These are phyloP conservation scores for Rhizomucor miehei DNA, from an alignment of 371 early-diverging fungal genomes.

Conservation along the genomic window DNA sequence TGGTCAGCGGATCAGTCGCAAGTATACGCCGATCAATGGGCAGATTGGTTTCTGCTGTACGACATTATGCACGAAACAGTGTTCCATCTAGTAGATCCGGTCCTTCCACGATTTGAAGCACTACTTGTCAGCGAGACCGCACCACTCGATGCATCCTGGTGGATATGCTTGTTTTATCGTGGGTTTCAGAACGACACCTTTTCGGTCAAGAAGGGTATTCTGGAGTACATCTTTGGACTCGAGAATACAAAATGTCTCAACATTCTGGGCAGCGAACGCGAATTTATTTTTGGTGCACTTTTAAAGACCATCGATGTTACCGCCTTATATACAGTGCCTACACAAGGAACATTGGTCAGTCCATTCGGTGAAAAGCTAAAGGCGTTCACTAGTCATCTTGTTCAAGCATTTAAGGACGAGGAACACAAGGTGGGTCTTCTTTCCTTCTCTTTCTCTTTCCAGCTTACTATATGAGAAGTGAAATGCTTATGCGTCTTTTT, in stretches of 20 bases:
- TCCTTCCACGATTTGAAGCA: constrained; percentile 37
- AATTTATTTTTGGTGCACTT: constrained; percentile 40
- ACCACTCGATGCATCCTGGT: constrained; percentile 39
- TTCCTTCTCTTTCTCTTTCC: background rate
- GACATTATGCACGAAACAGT: constrained; percentile 57
- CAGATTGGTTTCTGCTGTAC: constrained; percentile 57
- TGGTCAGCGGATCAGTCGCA: constrained; percentile 27
- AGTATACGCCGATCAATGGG: constrained; percentile 37
- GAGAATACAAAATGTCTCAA: constrained; percentile 22
- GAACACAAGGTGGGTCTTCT: constrained; percentile 22
- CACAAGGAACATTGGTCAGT: constrained; percentile 41
- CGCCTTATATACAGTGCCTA: constrained; percentile 33
- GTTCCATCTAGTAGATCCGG: constrained; percentile 53
- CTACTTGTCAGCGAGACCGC: constrained; percentile 19
- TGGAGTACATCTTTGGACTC: constrained; percentile 38
- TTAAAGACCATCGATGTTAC: constrained; percentile 34
- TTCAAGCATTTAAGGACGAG: constrained; percentile 15
- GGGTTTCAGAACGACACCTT: constrained; percentile 42
- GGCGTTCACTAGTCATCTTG: constrained; percentile 20
- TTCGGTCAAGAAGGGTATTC: constrained; percentile 35
- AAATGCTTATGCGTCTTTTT: background rate
- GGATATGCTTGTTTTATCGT: constrained; percentile 39
- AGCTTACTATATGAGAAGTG: background rate
- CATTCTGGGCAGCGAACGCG: constrained; percentile 25
- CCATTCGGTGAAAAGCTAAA: constrained; percentile 44